Percentiles rank a stretch among this genome's conserved stretches.
Evolutionary conservation across 305 asterid genomes (phyloP).

Genomic region (Solanum hybrid): DNA sequence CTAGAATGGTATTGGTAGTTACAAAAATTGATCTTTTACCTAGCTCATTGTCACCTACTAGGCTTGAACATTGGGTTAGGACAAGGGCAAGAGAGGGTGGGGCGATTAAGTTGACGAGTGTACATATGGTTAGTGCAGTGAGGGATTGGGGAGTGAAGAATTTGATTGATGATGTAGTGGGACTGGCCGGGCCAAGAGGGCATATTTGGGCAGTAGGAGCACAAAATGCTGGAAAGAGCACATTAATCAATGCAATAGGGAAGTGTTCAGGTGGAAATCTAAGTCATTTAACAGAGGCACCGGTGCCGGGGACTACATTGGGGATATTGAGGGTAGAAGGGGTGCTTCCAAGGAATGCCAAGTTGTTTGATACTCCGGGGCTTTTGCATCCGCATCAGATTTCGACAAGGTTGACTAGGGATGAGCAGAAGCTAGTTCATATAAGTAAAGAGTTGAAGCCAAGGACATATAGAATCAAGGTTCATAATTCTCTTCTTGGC

Average conservation of each 20-base stretch:
- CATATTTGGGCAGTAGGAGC: conserved; percentile 91
- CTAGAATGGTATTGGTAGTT: conserved; percentile 64
- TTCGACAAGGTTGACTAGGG: conserved; percentile 58
- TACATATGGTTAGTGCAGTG: conserved; percentile 82
- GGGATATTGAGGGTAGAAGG: conserved; percentile 90
- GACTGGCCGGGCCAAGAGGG: conserved; percentile 69
- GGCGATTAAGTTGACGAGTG: conserved; percentile 48
- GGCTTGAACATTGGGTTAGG: conserved; percentile 82
- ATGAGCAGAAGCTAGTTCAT: conserved; percentile 60
- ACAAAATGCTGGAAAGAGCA: conserved; percentile 89
- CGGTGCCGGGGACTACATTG: conserved; percentile 79
- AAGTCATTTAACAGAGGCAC: conserved; percentile 79
- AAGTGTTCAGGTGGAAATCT: conserved; percentile 46
- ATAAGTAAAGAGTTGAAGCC: conserved; percentile 72
- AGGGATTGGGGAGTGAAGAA: conserved; percentile 82
- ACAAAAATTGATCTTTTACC: conserved; percentile 87
- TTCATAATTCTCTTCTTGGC: conserved; percentile 1
- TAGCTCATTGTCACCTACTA: conserved; percentile 65
- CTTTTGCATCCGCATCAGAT: conserved; percentile 88
- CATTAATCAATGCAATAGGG: conserved; percentile 67
- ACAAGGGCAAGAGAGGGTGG: conserved; percentile 77
- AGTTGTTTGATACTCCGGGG: conserved; percentile 85
- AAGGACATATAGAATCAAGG: conserved; percentile 86
- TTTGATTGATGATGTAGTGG: conserved; percentile 66
- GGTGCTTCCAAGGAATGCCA: conserved; percentile 77